Evolutionary conservation across 768 basidiomycete species (phyloP), one percentile per base, ranked within the genome.

Genomic region (Mycena filopes): DNA sequence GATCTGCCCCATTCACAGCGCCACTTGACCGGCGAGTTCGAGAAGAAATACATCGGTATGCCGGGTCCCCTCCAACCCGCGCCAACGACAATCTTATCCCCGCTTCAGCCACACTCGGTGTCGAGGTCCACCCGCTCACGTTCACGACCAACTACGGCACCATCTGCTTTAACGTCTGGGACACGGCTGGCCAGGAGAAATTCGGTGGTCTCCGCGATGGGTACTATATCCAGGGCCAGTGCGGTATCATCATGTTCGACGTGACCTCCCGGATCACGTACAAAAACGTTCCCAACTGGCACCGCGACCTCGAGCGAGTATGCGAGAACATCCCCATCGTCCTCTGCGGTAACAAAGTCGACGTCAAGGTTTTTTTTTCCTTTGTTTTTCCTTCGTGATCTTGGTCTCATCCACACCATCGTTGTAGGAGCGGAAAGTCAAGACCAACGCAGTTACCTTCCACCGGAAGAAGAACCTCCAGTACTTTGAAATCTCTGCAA

Each of bases 261-360:
- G 97, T 99, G 69, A 99, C 98, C 64, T 98, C 98, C 58, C 91
- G 98, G 75, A 99, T 99, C 88, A 99, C 98, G 60, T 99, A 99
- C 86, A 99, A 99, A 87, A 99, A 98, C 79, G 98, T 99, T 36
- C 98, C 98, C 72, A 99, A 99, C 87, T 99, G 98, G 98, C 97
- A 99, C 86, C 93, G 98, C 76, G 98, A 99, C 80, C 92, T 96
- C 73, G 98, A 99, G 85, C 95, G 98, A 68, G 98, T 99, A 60
- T 99, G 98, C 82, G 98, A 99, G 84, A 98, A 95, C 84, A 99
- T 99, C 76, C 98, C 98, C 67, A 98, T 99, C 76, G 98, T 99
- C 28, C 89, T 99, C 48, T 99, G 98, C 79, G 98, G 98, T 72
- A 99, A 99, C 89, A 99, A 99, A 81, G 98, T 99, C 65, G 98